A percentile compares a stretch with the other conserved stretches of the same genome.
phyloP scores from a whole-genome alignment of 179 eudicot genomes.

The Heliamphora pulchella region DNA sequence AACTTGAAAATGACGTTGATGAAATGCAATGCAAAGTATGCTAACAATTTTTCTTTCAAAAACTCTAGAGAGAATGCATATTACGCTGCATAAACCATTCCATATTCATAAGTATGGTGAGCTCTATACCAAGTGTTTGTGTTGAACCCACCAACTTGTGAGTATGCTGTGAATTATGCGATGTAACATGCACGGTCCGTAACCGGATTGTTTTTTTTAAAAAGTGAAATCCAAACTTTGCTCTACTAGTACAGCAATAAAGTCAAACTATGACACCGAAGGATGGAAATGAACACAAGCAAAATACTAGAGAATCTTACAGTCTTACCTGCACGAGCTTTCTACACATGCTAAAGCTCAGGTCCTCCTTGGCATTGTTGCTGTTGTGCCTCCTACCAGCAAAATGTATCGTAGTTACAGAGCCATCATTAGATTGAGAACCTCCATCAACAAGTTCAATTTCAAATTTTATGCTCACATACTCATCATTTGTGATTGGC shows the following conservation, averaged over 20 bases:
- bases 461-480: conserved; percentile 54
- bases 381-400: conserved; percentile 33
- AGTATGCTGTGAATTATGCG: too few species aligned
- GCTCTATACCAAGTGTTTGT: too few species aligned
- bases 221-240: neutral
- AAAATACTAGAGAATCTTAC: neutral
- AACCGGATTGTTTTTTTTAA: too few species aligned
- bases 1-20: conserved; percentile 3
- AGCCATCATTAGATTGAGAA: conserved; percentile 16
- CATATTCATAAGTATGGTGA: too few species aligned
- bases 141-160: too few species aligned
- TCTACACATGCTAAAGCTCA: conserved; percentile 71
- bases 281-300: neutral
- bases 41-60: neutral
- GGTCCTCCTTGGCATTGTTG: conserved; percentile 48
- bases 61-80: too few species aligned
- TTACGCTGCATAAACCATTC: too few species aligned
- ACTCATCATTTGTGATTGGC: conserved; percentile 50
- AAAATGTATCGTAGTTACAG: conserved; percentile 17
- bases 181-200: too few species aligned
- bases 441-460: conserved; percentile 33
- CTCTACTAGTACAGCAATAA: neutral
- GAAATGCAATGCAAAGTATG: neutral
- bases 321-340: conserved; percentile 70
- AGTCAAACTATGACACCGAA: neutral